Evolutionary conservation across 768 basidiomycete species (phyloP).

Genomic region (Lactarius vividus): DNA sequence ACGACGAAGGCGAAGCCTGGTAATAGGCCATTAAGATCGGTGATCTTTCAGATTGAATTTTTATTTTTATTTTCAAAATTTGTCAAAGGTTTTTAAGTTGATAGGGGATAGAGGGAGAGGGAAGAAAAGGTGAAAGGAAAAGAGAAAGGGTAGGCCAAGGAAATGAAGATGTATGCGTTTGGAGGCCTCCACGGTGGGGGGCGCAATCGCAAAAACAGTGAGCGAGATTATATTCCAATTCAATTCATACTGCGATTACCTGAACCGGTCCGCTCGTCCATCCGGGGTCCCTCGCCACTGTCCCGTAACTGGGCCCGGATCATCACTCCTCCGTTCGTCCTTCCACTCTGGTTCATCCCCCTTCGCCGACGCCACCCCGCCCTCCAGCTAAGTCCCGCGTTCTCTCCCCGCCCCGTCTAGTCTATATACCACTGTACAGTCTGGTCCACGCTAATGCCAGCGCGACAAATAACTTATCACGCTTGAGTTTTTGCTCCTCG

Average conservation of each 20-base stretch:
- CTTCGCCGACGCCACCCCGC: slow-evolving; percentile 26
- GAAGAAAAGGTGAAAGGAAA: not conserved
- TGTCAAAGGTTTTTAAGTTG: not conserved
- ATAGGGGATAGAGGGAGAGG: not conserved
- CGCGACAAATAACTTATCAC: no score
- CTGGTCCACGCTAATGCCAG: no score
- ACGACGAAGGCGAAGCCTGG: slow-evolving; percentile 36
- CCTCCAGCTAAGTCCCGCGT: not conserved
- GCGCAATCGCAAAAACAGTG: not conserved
- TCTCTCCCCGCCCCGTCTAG: not conserved
- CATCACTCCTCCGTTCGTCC: slow-evolving; percentile 16
- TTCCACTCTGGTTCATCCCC: slow-evolving; percentile 9
- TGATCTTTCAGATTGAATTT: not conserved
- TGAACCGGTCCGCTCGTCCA: slow-evolving; percentile 13
- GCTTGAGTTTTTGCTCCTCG: not conserved
- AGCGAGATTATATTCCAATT: slow-evolving; percentile 15
- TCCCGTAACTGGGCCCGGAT: slow-evolving; percentile 23
- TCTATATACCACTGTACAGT: not conserved
- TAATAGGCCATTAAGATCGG: slow-evolving; percentile 38
- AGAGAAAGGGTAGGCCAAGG: not conserved
- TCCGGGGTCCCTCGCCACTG: slow-evolving; percentile 19
- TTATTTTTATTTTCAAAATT: not conserved
- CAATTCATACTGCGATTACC: not conserved
- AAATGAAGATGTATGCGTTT: not conserved
- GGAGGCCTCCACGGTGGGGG: not conserved